A percentile compares a stretch with the other conserved stretches of the same genome.
These are phyloP conservation scores for Tritrichomonas foetus DNA, from an alignment of 208 protist genomes.

Conservation along the genomic window DNA sequence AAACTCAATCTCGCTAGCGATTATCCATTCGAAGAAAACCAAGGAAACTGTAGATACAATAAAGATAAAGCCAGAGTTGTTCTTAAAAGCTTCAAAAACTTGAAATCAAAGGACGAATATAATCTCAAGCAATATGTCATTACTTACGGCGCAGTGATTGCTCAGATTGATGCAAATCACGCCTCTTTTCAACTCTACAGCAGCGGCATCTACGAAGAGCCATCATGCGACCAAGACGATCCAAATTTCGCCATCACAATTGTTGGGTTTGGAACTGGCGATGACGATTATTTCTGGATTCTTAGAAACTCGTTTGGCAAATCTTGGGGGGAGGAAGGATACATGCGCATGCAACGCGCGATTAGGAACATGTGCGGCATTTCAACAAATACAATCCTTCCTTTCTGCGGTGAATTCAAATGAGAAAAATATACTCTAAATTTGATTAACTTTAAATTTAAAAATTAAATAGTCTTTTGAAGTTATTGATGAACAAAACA, in stretches of 20 bases:
- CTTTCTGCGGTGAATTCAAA: no score
- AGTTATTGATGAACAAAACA: no score
- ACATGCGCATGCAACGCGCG: background rate
- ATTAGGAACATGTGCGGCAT: no score
- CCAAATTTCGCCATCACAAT: conserved; percentile 53
- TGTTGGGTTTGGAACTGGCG: conserved; percentile 55
- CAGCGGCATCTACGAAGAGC: conserved; percentile 47
- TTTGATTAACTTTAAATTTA: no score
- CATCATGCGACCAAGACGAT: conserved; percentile 41
- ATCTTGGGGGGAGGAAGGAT: conserved; percentile 51
- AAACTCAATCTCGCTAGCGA: background rate
- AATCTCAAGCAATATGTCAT: background rate
- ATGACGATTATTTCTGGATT: conserved; percentile 47
- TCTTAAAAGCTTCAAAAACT: background rate
- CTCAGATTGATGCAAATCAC: background rate
- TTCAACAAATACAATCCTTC: no score
- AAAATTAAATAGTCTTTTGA: no score
- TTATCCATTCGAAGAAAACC: background rate
- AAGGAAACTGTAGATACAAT: background rate
- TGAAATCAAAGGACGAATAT: background rate
- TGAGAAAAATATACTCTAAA: no score
- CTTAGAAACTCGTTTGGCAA: conserved; percentile 57
- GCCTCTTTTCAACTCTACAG: conserved; percentile 53
- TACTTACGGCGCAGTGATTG: background rate
- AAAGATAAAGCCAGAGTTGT: background rate